These are phyloP conservation scores for Phytopythium litorale DNA, from an alignment of 352 stramenopile species.

Conservation along the genomic window DNA sequence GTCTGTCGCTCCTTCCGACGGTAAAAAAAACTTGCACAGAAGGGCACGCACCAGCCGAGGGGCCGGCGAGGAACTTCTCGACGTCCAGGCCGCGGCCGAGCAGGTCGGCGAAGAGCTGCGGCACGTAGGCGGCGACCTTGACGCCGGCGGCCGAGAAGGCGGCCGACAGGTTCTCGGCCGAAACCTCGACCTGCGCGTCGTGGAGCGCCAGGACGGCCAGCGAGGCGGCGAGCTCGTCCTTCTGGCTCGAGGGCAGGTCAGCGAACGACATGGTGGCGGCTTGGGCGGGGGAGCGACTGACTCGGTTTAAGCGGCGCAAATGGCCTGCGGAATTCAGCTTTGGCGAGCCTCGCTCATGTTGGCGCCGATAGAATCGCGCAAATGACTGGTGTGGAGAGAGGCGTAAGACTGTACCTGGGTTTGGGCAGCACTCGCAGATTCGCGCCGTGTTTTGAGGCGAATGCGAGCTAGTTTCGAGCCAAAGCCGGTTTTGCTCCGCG, in stretches of 20 bases:
- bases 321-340: constrained; percentile 37
- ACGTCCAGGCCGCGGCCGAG: constrained; percentile 78
- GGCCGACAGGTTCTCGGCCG: constrained; percentile 72
- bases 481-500: too few relatives aligned
- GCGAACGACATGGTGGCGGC: constrained; percentile 79
- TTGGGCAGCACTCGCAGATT: too few relatives aligned
- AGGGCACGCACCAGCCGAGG: constrained; percentile 69
- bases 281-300: constrained; percentile 68
- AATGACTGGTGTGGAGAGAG: constrained; percentile 76
- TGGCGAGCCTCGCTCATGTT: background rate
- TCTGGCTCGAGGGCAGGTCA: constrained; percentile 76
- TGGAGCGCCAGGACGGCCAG: constrained; percentile 78
- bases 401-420: too few relatives aligned
- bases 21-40: background rate
- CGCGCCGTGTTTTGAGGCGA: too few relatives aligned
- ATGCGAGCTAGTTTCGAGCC: too few relatives aligned
- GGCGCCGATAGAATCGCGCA: constrained; percentile 14
- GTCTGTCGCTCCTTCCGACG: background rate
- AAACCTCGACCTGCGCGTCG: constrained; percentile 72
- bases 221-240: constrained; percentile 84
- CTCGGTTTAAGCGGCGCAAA: constrained; percentile 82
- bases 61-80: constrained; percentile 86
- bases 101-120: constrained; percentile 81
- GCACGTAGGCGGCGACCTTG: constrained; percentile 73
- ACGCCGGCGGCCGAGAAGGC: constrained; percentile 76